Evolutionary conservation across 129 eudicot genomes (phyloP), one percentile per base, ranked within the genome.

Genomic region (Ambrosia trifida): DNA sequence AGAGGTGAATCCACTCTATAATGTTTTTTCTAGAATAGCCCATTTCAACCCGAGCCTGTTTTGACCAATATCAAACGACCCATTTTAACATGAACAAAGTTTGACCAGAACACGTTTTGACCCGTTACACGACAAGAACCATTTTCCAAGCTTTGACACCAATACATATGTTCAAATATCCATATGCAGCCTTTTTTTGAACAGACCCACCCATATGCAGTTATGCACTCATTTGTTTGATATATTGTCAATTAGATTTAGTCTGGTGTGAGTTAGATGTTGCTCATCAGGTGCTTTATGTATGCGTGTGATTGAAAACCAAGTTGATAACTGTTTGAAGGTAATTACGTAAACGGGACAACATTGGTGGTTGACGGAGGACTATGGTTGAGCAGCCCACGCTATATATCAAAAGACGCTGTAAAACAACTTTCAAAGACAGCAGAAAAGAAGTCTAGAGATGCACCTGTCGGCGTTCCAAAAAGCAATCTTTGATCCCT

Each of bases 321-420:
- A 18, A 9, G 12, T 30, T 40, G 18, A 11, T 44, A 2, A 76
- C 32, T 46, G 32, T 54, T 47, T 78, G 31, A 68, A 85, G 86
- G 86, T 60, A 85, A 76, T 64, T 79, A 76, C 7, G 76, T 85
- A 18, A 85, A 85, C 28, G 86, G 90, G 58, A 58, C 75, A 52
- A 76, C 86, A 36, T 16, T 81, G 72, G 75, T 78, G 33, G 82
- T 85, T 9, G 86, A 85, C 33, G 84, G 86, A 18, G 89, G 86
- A 47, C 43, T 75, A 60, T 82, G 86, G 84, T 41, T 85, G 72
- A 78, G 70, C 78, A 70, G 49, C 10, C 86, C 86, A 18, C 82
- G 84, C 4, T 46, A 76, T 58, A 5, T 82, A 40, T 51, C 84
- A 7, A 85, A 85, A 46, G 89, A 82, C 38, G 86, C 64, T 0